These are phyloP conservation scores for Vanilla planifolia DNA, from an alignment of 106 monocot species.

Conservation along the genomic window DNA sequence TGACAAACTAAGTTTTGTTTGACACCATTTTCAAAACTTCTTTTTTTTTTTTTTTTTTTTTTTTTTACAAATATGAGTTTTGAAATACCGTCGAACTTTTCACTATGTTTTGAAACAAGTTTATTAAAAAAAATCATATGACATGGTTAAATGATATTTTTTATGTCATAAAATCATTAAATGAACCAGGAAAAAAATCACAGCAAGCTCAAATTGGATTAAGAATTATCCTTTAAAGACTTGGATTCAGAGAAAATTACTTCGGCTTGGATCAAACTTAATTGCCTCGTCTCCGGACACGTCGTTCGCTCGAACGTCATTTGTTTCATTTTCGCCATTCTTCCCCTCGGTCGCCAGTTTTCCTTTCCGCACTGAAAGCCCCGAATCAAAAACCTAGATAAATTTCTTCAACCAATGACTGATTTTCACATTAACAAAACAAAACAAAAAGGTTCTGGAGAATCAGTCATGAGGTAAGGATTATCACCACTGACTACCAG, in stretches of 20 bases:
- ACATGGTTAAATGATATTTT: too few species aligned
- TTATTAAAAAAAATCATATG: neutral
- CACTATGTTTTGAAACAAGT: too few species aligned
- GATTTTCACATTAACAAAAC: too few species aligned
- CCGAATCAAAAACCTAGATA: too few species aligned
- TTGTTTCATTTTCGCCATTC: neutral
- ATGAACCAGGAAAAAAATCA: neutral
- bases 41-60: neutral
- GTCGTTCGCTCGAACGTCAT: neutral
- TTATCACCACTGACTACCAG: too few species aligned
- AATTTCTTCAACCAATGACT: too few species aligned
- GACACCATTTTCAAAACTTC: neutral
- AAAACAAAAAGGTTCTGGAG: too few species aligned
- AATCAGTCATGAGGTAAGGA: too few species aligned
- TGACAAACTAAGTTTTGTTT: too few species aligned
- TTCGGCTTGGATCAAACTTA: conserved; percentile 10
- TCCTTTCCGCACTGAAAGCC: neutral
- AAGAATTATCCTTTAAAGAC: neutral
- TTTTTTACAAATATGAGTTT: neutral
- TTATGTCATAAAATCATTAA: neutral
- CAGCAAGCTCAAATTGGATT: neutral
- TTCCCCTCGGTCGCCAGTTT: conserved; percentile 1
- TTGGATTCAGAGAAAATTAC: neutral
- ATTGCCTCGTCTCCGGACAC: neutral
- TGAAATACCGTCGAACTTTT: too few species aligned